phyloP scores from a whole-genome alignment of 345 rosid species.

The Eucalyptus marginata region DNA sequence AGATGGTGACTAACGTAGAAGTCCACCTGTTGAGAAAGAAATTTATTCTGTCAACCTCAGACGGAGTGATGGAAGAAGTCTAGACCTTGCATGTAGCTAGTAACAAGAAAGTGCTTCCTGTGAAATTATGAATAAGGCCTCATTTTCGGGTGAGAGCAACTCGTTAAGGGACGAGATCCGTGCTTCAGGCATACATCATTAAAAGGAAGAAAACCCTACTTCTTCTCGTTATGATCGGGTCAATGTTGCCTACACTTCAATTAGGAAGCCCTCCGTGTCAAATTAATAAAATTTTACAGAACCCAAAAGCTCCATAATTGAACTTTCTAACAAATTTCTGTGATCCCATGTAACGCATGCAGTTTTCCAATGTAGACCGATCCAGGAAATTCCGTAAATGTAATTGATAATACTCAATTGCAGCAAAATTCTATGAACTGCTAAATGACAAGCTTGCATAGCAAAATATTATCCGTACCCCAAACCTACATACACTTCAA shows the following conservation, averaged over 20 bases:
- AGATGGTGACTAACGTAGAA: slow-evolving; percentile 51
- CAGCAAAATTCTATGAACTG: not conserved
- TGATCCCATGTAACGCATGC: not conserved
- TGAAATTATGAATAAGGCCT: not conserved
- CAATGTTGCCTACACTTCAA: not conserved
- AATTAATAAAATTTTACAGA: not conserved
- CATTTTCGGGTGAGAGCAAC: not conserved
- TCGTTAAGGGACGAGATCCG: not conserved
- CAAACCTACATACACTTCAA: not conserved
- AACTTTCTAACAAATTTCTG: not conserved
- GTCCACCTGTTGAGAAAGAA: slow-evolving; percentile 74
- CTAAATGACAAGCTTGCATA: not conserved
- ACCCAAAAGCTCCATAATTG: not conserved
- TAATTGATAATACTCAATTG: not conserved
- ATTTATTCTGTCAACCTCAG: not conserved
- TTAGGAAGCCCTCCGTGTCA: not conserved
- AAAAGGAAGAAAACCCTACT: not conserved
- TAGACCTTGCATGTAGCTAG: not conserved
- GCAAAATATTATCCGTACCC: not conserved
- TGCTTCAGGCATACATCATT: not conserved
- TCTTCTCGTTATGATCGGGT: not conserved
- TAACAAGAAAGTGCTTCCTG: not conserved
- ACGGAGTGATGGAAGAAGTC: not conserved
- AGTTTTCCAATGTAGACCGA: not conserved
- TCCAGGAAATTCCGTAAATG: not conserved